These are phyloP conservation scores for Salix viminalis DNA, from an alignment of 345 rosid genomes.

Conservation along the genomic window DNA sequence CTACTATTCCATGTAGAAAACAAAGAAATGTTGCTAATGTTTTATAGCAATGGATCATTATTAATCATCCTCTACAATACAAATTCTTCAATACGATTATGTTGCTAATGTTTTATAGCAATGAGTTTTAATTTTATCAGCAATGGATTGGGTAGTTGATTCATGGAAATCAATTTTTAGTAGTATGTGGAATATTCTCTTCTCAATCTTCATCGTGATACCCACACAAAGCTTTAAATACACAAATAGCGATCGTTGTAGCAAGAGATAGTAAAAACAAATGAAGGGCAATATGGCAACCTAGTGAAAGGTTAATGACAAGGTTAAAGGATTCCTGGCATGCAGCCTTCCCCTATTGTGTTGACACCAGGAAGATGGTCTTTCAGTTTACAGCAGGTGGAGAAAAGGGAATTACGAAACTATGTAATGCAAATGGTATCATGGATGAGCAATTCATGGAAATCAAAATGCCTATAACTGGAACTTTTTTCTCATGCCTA, in stretches of 20 bases:
- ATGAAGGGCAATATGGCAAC: slow-evolving; percentile 9
- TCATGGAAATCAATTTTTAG: too few relatives aligned
- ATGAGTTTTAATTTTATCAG: too few relatives aligned
- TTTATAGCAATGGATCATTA: too few relatives aligned
- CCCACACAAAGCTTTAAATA: slow-evolving; percentile 30
- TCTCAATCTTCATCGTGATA: slow-evolving; percentile 7
- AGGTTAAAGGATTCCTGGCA: slow-evolving; percentile 10
- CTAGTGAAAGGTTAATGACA: slow-evolving; percentile 8
- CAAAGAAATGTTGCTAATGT: too few relatives aligned
- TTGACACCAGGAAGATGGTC: neutral
- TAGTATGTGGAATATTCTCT: slow-evolving; percentile 16
- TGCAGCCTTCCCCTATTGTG: neutral
- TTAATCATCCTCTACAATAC: too few relatives aligned
- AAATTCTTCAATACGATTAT: too few relatives aligned
- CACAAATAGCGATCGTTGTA: neutral
- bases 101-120: too few relatives aligned
- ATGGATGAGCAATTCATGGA: neutral
- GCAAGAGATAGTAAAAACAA: slow-evolving; percentile 3
- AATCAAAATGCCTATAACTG: neutral
- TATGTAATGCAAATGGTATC: neutral
- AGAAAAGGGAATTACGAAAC: neutral
- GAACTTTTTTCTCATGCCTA: too few relatives aligned
- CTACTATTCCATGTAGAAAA: too few relatives aligned
- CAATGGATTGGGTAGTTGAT: too few relatives aligned
- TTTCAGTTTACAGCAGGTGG: slow-evolving; percentile 3